Evolutionary conservation across 2,329 filamentous ascomycete genomes (phyloP), one percentile per base, ranked within the genome.

Genomic region (Fusarium sp.): DNA sequence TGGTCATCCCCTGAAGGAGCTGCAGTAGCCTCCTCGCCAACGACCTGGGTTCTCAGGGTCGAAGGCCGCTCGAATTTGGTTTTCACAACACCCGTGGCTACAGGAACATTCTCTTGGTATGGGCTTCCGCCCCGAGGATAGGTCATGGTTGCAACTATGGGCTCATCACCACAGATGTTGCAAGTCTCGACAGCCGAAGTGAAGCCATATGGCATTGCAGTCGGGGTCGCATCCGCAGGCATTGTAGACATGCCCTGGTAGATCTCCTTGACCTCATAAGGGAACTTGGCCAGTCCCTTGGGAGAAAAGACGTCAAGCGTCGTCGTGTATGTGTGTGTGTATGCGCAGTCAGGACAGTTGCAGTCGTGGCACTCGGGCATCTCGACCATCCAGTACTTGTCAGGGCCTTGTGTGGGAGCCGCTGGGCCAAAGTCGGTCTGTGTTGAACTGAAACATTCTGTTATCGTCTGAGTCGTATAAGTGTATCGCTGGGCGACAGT

Each of bases 311-410:
- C 74, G 35, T 75, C 70, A 38, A 77, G 68, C n/a, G 74, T 78
- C 47, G 75, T 71, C 38, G 77, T 77, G 58, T 76, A 76, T 63
- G 68, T 65, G 63, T 79, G 72, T 29, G 77, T 79, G 52, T 73
- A 79, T 11, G 69, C 60, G 47, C 77, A 79, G 11, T 61, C 65
- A 8, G 73, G 58, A 58, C 75, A 79, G 10, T 64, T 38, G 64
- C 77, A 79, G 31, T 77, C 72, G 20, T 70, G 65, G 35, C 77
- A 79, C 52, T 79, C 69, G 16, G 77, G 77, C 75, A 79, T 77
- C 16, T 66, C 63, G 69, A 79, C 66, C 11, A 75, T 78, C 68
- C 67, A 78, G 45, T 70, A 72, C 22, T 66, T 69, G 60, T 78
- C 75, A 14, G 60, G 13, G 3, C 77, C 77, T 56, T 76, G 73